phyloP scores from a whole-genome alignment of 148 eudicot genomes.

The Vaccinium vitisidaea region DNA sequence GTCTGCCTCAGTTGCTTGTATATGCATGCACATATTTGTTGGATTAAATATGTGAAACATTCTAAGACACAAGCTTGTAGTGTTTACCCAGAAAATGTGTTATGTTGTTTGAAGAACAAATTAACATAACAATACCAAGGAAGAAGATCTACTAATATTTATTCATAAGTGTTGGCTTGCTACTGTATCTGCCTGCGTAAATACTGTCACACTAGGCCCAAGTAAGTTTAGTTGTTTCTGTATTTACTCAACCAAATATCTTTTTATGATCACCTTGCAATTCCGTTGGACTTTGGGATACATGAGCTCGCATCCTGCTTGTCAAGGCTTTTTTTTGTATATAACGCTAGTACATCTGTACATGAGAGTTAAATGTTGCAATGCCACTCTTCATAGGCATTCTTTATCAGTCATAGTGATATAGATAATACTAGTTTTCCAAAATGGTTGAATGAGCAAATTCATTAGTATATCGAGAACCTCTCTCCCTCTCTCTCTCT shows the following conservation, averaged over 20 bases:
- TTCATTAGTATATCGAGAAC: not conserved
- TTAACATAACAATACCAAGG: not conserved
- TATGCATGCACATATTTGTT: not conserved
- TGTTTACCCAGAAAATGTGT: not conserved
- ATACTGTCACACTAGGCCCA: not conserved
- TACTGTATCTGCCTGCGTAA: not conserved
- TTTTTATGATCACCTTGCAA: not conserved
- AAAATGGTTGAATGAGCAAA: not conserved
- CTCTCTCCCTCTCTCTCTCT: not conserved
- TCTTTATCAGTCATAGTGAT: not conserved
- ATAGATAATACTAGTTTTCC: not conserved
- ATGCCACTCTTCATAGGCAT: not conserved
- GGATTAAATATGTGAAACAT: not conserved
- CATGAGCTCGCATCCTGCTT: not conserved
- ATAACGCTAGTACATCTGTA: not conserved
- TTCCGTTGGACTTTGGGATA: slow-evolving; percentile 6
- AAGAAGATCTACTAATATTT: not conserved
- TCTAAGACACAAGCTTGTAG: not conserved
- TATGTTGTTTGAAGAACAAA: not conserved
- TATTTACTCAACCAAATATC: not conserved
- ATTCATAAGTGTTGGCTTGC: not conserved
- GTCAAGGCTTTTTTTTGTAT: no score
- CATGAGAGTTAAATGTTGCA: not conserved
- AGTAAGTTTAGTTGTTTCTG: not conserved
- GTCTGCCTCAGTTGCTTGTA: not conserved